phyloP scores from a whole-genome alignment of 352 stramenopile species.

The Phytophthora agathidicida region DNA sequence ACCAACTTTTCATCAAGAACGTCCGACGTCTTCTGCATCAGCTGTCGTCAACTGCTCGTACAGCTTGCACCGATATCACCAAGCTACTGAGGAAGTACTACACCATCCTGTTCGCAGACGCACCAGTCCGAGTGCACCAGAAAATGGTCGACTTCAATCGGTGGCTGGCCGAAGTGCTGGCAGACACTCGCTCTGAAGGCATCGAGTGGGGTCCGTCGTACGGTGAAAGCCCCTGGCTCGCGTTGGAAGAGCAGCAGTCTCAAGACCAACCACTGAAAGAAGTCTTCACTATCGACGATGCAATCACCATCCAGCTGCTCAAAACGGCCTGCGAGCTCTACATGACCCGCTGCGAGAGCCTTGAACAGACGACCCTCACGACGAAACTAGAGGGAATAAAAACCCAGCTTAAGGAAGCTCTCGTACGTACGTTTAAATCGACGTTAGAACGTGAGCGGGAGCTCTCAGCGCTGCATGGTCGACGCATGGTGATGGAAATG shows the following conservation, averaged over 20 bases:
- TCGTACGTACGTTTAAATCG: conserved; percentile 22
- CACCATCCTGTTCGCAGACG: conserved; percentile 20
- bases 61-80: conserved; percentile 8
- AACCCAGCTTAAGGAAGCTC: conserved; percentile 26
- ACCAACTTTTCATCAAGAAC: conserved; percentile 30
- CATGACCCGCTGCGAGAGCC: conserved; percentile 27
- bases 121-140: conserved; percentile 11
- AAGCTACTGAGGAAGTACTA: conserved; percentile 21
- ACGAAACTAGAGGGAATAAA: conserved; percentile 23
- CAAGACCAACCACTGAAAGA: conserved; percentile 9
- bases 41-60: conserved; percentile 10
- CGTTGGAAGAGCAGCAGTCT: conserved; percentile 22
- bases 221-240: conserved; percentile 17
- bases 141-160: conserved; percentile 38
- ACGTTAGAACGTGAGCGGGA: conserved; percentile 25
- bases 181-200: conserved; percentile 19
- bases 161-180: conserved; percentile 38
- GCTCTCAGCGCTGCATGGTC: conserved; percentile 15
- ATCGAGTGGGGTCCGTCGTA: conserved; percentile 28
- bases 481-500: conserved; percentile 7
- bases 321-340: conserved; percentile 33
- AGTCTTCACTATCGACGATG: conserved; percentile 12
- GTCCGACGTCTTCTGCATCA: conserved; percentile 19
- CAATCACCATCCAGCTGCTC: conserved; percentile 29
- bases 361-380: conserved; percentile 26